phyloP scores from a whole-genome alignment of 805 yeast species.

The Yarrowia porcina region DNA sequence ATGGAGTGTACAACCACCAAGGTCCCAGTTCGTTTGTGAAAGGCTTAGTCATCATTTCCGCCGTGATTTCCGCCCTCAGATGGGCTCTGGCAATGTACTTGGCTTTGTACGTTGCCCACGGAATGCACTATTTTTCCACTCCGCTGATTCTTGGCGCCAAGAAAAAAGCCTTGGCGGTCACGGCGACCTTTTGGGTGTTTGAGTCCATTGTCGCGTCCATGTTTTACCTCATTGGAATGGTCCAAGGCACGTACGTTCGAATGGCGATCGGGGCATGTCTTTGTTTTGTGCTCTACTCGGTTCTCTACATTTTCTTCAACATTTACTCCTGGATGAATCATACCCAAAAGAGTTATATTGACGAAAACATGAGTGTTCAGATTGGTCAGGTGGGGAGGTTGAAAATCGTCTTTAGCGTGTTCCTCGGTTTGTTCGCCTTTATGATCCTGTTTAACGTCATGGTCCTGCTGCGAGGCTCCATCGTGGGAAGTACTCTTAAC shows the following conservation, averaged over 20 bases:
- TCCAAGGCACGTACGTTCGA: slow-evolving; percentile 2
- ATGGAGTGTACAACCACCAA: background rate
- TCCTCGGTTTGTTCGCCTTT: background rate
- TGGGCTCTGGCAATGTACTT: background rate
- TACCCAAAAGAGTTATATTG: background rate
- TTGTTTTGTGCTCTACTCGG: slow-evolving; percentile 1
- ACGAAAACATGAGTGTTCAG: slow-evolving; percentile 18
- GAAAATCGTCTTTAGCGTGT: background rate
- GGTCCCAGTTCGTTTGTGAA: background rate
- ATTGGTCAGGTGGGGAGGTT: background rate
- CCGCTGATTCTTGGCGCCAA: background rate
- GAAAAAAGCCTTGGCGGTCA: slow-evolving; percentile 7
- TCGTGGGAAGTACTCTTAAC: background rate
- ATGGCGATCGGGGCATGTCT: slow-evolving; percentile 19
- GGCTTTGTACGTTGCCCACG: background rate
- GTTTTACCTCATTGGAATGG: slow-evolving; percentile 11
- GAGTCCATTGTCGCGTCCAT: slow-evolving; percentile 5
- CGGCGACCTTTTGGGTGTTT: background rate
- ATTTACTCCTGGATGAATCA: background rate
- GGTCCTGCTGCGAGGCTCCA: slow-evolving; percentile 1
- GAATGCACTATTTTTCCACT: slow-evolving; percentile 18
- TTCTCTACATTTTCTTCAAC: background rate
- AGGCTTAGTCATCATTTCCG: background rate
- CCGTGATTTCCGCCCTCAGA: background rate
- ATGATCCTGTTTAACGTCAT: slow-evolving; percentile 1